Evolutionary conservation across 2,329 filamentous ascomycete species (phyloP), one percentile per base, ranked within the genome.

Genomic region (Gliomastix tumulicola): DNA sequence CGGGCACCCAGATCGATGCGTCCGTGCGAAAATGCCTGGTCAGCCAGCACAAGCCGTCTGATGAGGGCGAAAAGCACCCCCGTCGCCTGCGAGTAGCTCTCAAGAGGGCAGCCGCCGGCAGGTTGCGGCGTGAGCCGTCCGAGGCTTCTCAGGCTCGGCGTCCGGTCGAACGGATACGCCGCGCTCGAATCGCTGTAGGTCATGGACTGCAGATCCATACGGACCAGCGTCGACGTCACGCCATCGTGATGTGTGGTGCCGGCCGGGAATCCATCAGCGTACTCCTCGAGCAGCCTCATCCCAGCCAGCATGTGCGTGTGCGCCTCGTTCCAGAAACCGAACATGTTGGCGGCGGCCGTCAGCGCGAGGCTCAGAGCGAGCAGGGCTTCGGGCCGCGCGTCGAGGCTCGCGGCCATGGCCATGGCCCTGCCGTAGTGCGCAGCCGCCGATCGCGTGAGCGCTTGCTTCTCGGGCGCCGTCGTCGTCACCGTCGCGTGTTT

Each of bases 191-290:
- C 58, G 4, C 46, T 49, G 28, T 60, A 59, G 1, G 55, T 50
- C 49, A 60, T 53, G 43, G 52, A 51, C 27, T 57, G 51, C 5
- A 62, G 17, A 30, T 60, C 56, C 15, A 61, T 35, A 3, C 56
- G 46, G 3, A 49, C 48, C 3, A 62, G 21, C 3, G 40, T 45
- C 27, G 45, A 40, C 9, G 41, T 43, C 15, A 46, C 37, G 10
- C 49, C 27, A 11, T 44, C 38, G n/a, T n/a, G n/a, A n/a, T n/a
- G n/a, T n/a, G n/a, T n/a, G n/a, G n/a, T n/a, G n/a, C n/a, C n/a
- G n/a, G n/a, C n/a, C 9, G 34, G 13, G 5, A 22, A n/a, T 16
- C 25, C 13, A 9, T 16, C 25, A 13, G 25, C n/a, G 10, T 28
- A 13, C 25, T 28, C 13, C 3, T 13, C 25, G 25, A 28, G 25